A percentile compares a stretch with the other conserved stretches of the same genome.
These are phyloP conservation scores for Chlorella sp. DNA, from an alignment of 139 green algal species.

Conservation along the genomic window DNA sequence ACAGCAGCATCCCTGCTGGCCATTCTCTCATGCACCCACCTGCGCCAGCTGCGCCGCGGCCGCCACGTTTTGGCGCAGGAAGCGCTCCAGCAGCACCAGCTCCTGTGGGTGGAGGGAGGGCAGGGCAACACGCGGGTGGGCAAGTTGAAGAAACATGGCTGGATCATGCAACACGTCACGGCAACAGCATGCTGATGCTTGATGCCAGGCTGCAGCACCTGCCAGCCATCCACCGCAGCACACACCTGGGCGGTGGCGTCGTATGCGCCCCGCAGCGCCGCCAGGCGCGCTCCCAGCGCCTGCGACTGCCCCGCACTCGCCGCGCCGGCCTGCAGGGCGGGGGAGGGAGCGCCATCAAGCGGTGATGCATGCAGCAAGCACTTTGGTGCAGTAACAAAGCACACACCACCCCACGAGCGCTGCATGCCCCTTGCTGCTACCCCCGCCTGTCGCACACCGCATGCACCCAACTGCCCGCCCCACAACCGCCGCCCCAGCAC, in stretches of 20 bases:
- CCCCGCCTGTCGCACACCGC: not conserved
- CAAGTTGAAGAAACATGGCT: too few relatives aligned
- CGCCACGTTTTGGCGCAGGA: conserved; percentile 45
- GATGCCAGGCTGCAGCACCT: too few relatives aligned
- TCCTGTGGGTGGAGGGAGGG: not conserved
- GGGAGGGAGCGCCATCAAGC: not conserved
- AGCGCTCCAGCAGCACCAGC: conserved; percentile 39
- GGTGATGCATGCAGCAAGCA: not conserved
- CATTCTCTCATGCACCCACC: not conserved
- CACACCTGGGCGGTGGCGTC: not conserved
- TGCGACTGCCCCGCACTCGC: not conserved
- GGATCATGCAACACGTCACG: too few relatives aligned
- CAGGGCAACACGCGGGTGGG: too few relatives aligned
- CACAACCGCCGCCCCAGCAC: not conserved
- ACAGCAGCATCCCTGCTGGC: not conserved
- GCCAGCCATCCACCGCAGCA: too few relatives aligned
- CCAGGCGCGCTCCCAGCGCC: not conserved
- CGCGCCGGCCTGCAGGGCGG: not conserved
- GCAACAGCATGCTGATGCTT: too few relatives aligned
- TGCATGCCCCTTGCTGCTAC: too few relatives aligned
- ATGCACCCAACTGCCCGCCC: too few relatives aligned
- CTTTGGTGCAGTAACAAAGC: not conserved
- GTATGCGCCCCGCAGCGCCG: not conserved
- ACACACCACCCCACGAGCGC: too few relatives aligned
- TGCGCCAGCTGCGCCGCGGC: conserved; percentile 37